phyloP scores from a whole-genome alignment of 345 rosid genomes.

The Ceriops decandra region DNA sequence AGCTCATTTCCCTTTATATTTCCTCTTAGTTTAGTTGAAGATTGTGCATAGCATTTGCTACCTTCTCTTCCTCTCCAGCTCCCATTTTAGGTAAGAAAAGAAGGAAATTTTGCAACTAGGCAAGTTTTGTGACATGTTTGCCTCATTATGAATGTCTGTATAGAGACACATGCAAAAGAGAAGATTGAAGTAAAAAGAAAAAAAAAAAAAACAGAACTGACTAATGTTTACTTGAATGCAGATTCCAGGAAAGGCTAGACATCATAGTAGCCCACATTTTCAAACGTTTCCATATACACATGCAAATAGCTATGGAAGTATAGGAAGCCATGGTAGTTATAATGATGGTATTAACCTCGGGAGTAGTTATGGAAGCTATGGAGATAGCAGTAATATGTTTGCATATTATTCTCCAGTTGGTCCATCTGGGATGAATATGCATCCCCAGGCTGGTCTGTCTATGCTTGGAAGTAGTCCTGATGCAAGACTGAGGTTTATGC shows the following conservation, averaged over 20 bases:
- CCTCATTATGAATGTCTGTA: background rate
- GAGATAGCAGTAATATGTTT: slow-evolving; percentile 66
- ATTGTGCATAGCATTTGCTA: background rate
- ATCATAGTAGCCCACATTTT: slow-evolving; percentile 82
- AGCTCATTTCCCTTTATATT: slow-evolving; percentile 28
- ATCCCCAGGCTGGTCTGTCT: slow-evolving; percentile 60
- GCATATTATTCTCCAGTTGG: slow-evolving; percentile 91
- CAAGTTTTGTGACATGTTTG: background rate
- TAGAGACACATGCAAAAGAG: background rate
- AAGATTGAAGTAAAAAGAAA: background rate
- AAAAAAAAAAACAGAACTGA: slow-evolving; percentile 1
- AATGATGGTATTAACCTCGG: slow-evolving; percentile 75
- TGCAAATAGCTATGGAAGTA: slow-evolving; percentile 85
- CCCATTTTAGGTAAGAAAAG: background rate
- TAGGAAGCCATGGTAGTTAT: slow-evolving; percentile 94
- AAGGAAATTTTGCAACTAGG: background rate
- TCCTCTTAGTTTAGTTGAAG: slow-evolving; percentile 17
- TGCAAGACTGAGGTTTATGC: slow-evolving; percentile 74
- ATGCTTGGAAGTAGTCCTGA: slow-evolving; percentile 93
- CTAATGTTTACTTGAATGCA: slow-evolving; percentile 22
- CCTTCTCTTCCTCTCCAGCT: background rate
- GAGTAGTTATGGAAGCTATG: slow-evolving; percentile 92
- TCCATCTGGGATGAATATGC: slow-evolving; percentile 78
- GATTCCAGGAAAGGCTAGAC: slow-evolving; percentile 70
- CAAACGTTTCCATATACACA: slow-evolving; percentile 62